A percentile compares a stretch with the other conserved stretches of the same genome.
Conservation (phyloP, 352 stramenopile species). For the Pythium sukuiense region DNA sequence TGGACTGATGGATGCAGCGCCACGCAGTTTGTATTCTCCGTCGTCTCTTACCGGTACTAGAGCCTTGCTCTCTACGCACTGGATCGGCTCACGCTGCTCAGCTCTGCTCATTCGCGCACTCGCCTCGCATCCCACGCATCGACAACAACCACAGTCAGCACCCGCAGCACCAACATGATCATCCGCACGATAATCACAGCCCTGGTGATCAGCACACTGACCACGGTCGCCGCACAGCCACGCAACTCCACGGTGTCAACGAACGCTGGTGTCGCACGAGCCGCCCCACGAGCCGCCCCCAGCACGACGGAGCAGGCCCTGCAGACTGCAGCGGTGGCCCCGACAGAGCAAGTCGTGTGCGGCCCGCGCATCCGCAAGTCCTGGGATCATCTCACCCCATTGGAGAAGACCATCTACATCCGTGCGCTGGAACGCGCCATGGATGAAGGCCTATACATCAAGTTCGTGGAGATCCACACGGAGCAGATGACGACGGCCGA, state of each 20-base stretch:
- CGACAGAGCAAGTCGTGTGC: constrained; percentile 27
- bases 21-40: background rate
- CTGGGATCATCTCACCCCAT: constrained; percentile 58
- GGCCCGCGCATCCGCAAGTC: constrained; percentile 75
- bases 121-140: background rate
- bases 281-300: background rate
- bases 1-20: constrained; percentile 25
- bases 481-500: constrained; percentile 81
- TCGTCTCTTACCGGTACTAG: background rate
- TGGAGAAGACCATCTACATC: constrained; percentile 77
- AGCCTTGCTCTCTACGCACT: background rate
- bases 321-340: background rate
- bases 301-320: constrained; percentile 6
- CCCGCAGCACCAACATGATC: constrained; percentile 10
- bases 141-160: background rate
- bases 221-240: background rate
- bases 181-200: constrained; percentile 4
- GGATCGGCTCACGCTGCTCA: constrained; percentile 7
- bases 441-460: constrained; percentile 84
- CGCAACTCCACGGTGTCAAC: background rate
- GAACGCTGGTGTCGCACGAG: background rate
- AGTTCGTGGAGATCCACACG: constrained; percentile 87
- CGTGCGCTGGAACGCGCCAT: constrained; percentile 70
- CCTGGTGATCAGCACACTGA: background rate
- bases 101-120: constrained; percentile 17